Base-by-base conservation (phyloP, 139 green algal genomes). In the Chlorella sorokiniana region DNA sequence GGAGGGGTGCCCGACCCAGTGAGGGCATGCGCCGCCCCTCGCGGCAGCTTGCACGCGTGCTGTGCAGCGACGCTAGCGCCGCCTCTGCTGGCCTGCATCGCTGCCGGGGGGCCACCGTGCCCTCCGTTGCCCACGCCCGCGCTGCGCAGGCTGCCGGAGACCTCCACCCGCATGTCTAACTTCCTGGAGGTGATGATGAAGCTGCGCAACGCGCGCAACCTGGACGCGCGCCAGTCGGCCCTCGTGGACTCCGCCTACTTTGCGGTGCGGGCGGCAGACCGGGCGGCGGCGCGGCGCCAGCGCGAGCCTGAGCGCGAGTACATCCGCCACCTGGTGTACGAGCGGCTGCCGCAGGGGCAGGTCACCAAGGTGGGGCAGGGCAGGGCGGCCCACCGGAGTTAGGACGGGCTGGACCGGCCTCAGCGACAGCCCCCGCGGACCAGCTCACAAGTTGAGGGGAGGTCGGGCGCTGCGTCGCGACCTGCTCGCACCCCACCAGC, bases 181-280 rank as follows among this genome's bases (percentile, higher is more conserved):
- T 93, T 97, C 88, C 77, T 96, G 67, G 89, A 94, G 79, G 91
- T 95, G 16, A 97, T 97, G 94, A 94, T 94, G 86, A 88, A 91
- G 54, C 89, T 98, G 31, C 95, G 95, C 85, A 94, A 94, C 61
- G 89, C 90, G 0, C 90, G 90, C 59, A 96, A 97, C 81, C 78
- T 99, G 65, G 95, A 98, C 82, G 80, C 85, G 4, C 86, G 94
- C 27, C 94, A 97, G 70, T 84, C 73, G 33, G 88, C 90, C 6
- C 79, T 97, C 27, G 84, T 99, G 14, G 96, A 99, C 40, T 92
- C 86, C 41, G 95, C 96, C 27, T 98, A 97, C 90, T 93, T 91
- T 78, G 82, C 85, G 29, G 89, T 40, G 35, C 69, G 45, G 59
- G 76, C 76, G 14, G 63, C 62, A 11, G 63, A 82, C 76, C 42